Base-by-base conservation (phyloP, 1,284 basidiomycete species). In the Laetiporus sulphureus region DNA sequence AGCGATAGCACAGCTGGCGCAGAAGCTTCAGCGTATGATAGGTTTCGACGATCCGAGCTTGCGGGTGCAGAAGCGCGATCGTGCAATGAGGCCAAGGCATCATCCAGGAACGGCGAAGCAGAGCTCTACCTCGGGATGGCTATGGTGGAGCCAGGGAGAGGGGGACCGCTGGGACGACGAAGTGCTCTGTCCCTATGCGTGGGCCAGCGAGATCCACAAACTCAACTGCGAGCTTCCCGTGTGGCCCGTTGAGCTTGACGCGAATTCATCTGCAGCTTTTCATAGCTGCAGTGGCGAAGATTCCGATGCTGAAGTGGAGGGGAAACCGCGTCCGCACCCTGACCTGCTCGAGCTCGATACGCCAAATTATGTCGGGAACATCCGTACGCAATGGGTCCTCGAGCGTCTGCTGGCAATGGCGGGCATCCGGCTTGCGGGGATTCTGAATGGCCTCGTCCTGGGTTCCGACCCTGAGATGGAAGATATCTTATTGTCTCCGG, bases 331-430 rank as follows among this genome's bases (percentile, higher is more conserved):
- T 22, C 49, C 55, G 37, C 58, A 60, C 40, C 45, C 71, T n/a
- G 58, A 59, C 35, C 44, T 60, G 41, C 43, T 88, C 24, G 86
- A 95, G 62, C 73, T 96, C n/a, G 86, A 94, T 61, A 91, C 87
- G 18, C 81, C 86, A 0, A 69, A 81, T 48, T 96, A 96, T 55
- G 65, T 83, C 1, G 90, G 85, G 1, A 64, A 65, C 19, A 79
- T 94, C 50, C 66, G 67, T 40, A 63, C 78, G 31, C 66, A 75
- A 45, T 83, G 83, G 73, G 65, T 91, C 31, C 55, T 96, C 2
- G 91, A 95, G 70, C 79, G 77, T 62, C 61, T 94, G 51, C 65
- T 96, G 36, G 84, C 89, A 0, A 83, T 83, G 68, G 91, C 69
- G 1, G 92, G 91, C 1, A 64, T 94, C 27, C 72, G 91, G 13